Evolutionary conservation across 352 stramenopile species (phyloP).

Genomic region (Phytophthora colocasiae): DNA sequence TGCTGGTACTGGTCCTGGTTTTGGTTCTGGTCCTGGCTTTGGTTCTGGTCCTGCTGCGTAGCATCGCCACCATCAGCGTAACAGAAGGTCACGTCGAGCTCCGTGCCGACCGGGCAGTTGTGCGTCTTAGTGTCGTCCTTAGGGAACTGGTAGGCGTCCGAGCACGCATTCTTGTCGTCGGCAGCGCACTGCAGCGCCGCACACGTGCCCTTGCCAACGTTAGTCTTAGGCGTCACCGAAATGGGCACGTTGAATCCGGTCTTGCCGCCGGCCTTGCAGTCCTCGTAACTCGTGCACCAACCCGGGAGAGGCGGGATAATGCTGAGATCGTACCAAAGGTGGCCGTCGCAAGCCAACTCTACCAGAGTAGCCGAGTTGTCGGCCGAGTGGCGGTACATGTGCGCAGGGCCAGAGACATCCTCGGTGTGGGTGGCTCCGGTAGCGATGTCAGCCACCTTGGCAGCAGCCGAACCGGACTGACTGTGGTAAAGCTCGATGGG

Average conservation of each 20-base stretch:
- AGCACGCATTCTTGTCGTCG: slow-evolving; percentile 39
- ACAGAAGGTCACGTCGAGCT: slow-evolving; percentile 68
- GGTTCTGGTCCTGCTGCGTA: slow-evolving; percentile 8
- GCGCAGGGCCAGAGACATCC: slow-evolving; percentile 33
- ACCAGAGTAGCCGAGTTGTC: slow-evolving; percentile 45
- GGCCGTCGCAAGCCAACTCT: slow-evolving; percentile 40
- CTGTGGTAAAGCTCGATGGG: slow-evolving; percentile 52
- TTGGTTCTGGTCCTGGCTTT: background rate
- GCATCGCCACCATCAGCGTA: slow-evolving; percentile 24
- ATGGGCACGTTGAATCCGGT: slow-evolving; percentile 69
- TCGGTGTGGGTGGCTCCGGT: slow-evolving; percentile 16
- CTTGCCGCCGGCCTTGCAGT: slow-evolving; percentile 46
- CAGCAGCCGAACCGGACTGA: slow-evolving; percentile 30
- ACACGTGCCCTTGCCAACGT: slow-evolving; percentile 42
- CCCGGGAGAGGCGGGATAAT: slow-evolving; percentile 56
- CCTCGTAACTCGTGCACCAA: slow-evolving; percentile 39
- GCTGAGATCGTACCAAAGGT: slow-evolving; percentile 68
- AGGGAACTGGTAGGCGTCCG: slow-evolving; percentile 70
- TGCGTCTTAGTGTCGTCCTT: slow-evolving; percentile 74
- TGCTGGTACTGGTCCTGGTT: slow-evolving; percentile 7
- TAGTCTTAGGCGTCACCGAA: slow-evolving; percentile 43
- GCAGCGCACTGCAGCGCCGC: slow-evolving; percentile 36
- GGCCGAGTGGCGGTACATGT: slow-evolving; percentile 62
- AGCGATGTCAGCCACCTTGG: slow-evolving; percentile 32
- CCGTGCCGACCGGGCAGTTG: slow-evolving; percentile 46